phyloP scores from a whole-genome alignment of 768 basidiomycete species.

The Boletales sp. region DNA sequence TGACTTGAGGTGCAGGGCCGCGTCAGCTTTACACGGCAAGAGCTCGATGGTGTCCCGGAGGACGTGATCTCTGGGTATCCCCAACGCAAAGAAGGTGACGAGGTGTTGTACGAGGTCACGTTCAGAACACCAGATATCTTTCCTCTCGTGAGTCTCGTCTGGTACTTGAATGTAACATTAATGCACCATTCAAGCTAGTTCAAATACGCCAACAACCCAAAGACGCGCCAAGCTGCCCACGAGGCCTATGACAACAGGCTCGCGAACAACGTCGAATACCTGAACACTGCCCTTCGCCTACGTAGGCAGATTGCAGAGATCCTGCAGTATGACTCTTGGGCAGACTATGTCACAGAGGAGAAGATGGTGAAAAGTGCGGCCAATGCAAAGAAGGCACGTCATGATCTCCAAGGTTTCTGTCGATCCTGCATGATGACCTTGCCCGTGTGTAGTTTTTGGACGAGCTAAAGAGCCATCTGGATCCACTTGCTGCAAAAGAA shows the following conservation, averaged over 20 bases:
- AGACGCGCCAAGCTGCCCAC: constrained; percentile 62
- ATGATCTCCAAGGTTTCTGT: background rate
- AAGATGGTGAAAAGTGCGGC: constrained; percentile 80
- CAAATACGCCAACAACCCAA: constrained; percentile 71
- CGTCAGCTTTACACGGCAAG: constrained; percentile 63
- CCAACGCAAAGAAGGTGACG: constrained; percentile 55
- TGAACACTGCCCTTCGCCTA: constrained; percentile 63
- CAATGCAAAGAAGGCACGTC: constrained; percentile 51
- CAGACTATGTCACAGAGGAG: constrained; percentile 78
- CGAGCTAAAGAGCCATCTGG: constrained; percentile 70
- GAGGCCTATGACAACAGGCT: constrained; percentile 70
- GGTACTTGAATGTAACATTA: background rate
- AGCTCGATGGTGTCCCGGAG: constrained; percentile 76
- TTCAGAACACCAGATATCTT: constrained; percentile 83
- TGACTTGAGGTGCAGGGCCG: constrained; percentile 41
- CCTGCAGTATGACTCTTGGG: constrained; percentile 76
- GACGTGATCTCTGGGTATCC: constrained; percentile 78
- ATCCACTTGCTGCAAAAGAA: constrained; percentile 69
- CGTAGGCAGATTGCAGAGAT: constrained; percentile 67
- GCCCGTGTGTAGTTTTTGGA: constrained; percentile 57
- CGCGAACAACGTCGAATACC: constrained; percentile 63
- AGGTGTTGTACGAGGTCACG: constrained; percentile 67
- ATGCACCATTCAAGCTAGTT: constrained; percentile 43
- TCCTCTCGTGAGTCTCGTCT: constrained; percentile 52
- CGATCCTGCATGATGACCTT: background rate